A percentile compares a stretch with the other conserved stretches of the same genome.
Evolutionary conservation across 225 moss, liverwort and hornwort genomes (phyloP).

Genomic region (Marchantia polymorpha): DNA sequence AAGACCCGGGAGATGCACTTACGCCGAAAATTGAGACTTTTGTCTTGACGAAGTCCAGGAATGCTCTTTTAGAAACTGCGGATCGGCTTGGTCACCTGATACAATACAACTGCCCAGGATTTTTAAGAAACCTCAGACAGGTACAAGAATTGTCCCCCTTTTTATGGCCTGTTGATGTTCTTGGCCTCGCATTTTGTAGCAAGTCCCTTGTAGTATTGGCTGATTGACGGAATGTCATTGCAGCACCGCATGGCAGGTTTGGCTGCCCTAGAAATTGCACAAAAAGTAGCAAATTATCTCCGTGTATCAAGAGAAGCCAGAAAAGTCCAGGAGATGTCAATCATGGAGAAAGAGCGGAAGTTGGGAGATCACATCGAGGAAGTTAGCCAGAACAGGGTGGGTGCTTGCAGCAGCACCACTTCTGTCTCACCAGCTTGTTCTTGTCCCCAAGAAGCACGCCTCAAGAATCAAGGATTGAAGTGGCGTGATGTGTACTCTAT

Average conservation of each 20-base stretch:
- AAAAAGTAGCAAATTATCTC: conserved; percentile 64
- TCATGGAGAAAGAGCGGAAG: not conserved
- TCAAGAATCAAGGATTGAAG: conserved; percentile 41
- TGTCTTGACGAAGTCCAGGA: conserved; percentile 60
- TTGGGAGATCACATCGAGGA: not conserved
- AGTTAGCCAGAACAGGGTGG: conserved; percentile 13
- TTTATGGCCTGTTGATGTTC: not conserved
- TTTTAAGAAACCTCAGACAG: conserved; percentile 74
- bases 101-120: conserved; percentile 78
- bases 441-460: conserved; percentile 49
- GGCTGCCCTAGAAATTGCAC: conserved; percentile 82
- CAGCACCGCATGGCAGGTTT: conserved; percentile 95
- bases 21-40: conserved; percentile 51
- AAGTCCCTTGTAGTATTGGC: not conserved
- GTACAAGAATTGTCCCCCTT: conserved; percentile 29
- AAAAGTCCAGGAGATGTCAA: conserved; percentile 18
- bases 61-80: conserved; percentile 60
- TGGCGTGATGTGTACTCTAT: conserved; percentile 80
- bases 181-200: not conserved
- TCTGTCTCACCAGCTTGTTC: conserved; percentile 4
- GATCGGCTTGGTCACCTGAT: conserved; percentile 68
- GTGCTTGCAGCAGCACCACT: conserved; percentile 13
- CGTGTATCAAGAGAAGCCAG: conserved; percentile 45
- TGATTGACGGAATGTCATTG: conserved; percentile 15
- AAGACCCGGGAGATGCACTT: conserved; percentile 49